These are phyloP conservation scores for Cryphonectria nitschkei DNA, from an alignment of 2,329 filamentous ascomycete genomes.

Conservation along the genomic window DNA sequence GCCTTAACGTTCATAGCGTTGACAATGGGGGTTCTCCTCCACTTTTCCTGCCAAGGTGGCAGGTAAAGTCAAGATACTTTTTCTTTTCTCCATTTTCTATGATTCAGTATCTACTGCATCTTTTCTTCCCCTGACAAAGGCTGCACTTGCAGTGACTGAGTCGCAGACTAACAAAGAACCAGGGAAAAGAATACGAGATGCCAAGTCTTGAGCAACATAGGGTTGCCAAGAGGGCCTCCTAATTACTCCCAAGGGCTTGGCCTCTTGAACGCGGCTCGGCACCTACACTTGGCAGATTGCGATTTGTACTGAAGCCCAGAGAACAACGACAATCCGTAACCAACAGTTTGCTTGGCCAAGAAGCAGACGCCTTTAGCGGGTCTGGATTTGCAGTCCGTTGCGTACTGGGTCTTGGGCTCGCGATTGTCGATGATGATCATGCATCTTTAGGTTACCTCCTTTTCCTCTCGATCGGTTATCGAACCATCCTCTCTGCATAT, in stretches of 20 bases:
- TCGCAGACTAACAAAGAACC: background rate
- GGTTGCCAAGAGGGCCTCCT: background rate
- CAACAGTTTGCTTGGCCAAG: conserved; percentile 14
- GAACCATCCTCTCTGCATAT: background rate
- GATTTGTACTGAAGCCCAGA: background rate
- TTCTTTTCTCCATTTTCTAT: background rate
- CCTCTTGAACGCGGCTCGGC: conserved; percentile 6
- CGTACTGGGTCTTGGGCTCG: conserved; percentile 2
- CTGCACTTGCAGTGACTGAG: background rate
- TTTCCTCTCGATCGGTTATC: background rate
- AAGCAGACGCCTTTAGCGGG: background rate
- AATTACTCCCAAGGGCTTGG: conserved; percentile 13
- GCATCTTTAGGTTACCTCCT: conserved; percentile 5
- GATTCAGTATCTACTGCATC: background rate
- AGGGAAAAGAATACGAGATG: conserved; percentile 7
- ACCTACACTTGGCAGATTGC: conserved; percentile 13
- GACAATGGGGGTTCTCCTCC: background rate
- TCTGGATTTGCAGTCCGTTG: background rate
- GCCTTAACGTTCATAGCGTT: background rate
- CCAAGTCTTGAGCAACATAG: background rate
- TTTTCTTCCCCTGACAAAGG: background rate
- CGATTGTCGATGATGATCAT: background rate
- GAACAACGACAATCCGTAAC: background rate
- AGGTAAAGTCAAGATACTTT: background rate
- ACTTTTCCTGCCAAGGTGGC: background rate